phyloP scores from a whole-genome alignment of 805 yeast species.

The Candida ovalis region DNA sequence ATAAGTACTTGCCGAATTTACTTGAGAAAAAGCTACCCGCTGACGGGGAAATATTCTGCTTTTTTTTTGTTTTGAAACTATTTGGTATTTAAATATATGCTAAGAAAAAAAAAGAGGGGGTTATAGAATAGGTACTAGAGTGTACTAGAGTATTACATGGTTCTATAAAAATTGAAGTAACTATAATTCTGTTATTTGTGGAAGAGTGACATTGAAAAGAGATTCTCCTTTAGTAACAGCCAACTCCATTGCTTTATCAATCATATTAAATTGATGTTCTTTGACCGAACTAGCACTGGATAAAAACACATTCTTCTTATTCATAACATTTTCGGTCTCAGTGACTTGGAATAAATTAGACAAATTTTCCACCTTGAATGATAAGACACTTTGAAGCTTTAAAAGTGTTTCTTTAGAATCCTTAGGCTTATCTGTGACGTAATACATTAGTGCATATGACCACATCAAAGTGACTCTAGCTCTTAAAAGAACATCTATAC shows the following conservation, averaged over 20 bases:
- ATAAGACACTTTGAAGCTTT: slow-evolving; percentile 22
- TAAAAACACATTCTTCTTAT: slow-evolving; percentile 23
- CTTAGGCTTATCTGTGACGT: slow-evolving; percentile 42
- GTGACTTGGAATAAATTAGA: slow-evolving; percentile 34
- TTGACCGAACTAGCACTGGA: slow-evolving; percentile 19
- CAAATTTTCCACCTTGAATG: slow-evolving; percentile 27
- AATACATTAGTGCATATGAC: slow-evolving; percentile 83
- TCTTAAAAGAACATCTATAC: slow-evolving; percentile 57
- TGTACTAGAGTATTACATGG: no score
- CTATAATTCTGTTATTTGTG: no score
- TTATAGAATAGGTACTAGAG: no score
- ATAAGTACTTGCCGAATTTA: no score
- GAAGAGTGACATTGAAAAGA: neutral
- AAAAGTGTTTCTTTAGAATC: slow-evolving; percentile 59
- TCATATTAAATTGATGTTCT: slow-evolving; percentile 14
- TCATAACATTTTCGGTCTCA: slow-evolving; percentile 24
- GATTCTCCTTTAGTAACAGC: slow-evolving; percentile 7
- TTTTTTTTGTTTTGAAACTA: no score
- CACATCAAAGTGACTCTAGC: slow-evolving; percentile 82
- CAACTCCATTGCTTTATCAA: slow-evolving; percentile 25
- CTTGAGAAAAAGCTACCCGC: no score
- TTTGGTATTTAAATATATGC: no score
- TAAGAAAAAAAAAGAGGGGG: no score
- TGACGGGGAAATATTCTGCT: no score
- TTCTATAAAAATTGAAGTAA: no score